A percentile compares a stretch with the other conserved stretches of the same genome.
Evolutionary conservation across 345 rosid genomes (phyloP).

Genomic region (Salix viminalis): DNA sequence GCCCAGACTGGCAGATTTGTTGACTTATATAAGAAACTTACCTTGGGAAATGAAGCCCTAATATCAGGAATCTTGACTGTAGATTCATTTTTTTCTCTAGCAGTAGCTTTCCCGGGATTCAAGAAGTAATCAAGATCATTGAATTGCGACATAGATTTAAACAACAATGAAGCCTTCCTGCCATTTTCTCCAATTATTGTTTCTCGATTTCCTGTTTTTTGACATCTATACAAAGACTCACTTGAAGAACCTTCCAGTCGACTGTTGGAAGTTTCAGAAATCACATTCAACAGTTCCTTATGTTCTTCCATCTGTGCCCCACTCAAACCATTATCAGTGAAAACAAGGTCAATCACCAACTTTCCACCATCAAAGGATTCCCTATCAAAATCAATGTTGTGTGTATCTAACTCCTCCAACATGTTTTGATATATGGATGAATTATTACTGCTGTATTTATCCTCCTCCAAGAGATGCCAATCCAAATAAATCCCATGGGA

Average conservation of each 20-base stretch:
- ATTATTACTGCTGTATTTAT: constrained; percentile 33
- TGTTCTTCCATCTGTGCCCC: constrained; percentile 30
- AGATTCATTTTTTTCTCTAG: constrained; percentile 31
- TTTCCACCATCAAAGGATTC: constrained; percentile 38
- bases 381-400: constrained; percentile 31
- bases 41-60: constrained; percentile 28
- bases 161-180: constrained; percentile 41
- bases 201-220: constrained; percentile 28
- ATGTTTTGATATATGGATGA: constrained; percentile 28
- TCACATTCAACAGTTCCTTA: constrained; percentile 31
- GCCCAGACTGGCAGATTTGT: too few species aligned
- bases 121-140: constrained; percentile 84
- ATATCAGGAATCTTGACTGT: constrained; percentile 22
- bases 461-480: constrained; percentile 71
- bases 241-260: constrained; percentile 26
- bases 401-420: constrained; percentile 37
- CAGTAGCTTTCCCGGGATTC: constrained; percentile 58
- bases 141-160: constrained; percentile 66
- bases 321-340: constrained; percentile 41
- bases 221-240: constrained; percentile 19
- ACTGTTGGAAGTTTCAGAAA: constrained; percentile 28
- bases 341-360: constrained; percentile 48
- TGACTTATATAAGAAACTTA: constrained; percentile 5
- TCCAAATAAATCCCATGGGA: constrained; percentile 84
- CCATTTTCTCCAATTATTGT: constrained; percentile 33